Percentiles rank a stretch among this genome's conserved stretches.
phyloP scores from a whole-genome alignment of 2,329 filamentous ascomycete genomes.

The Metarhizium robertsii region DNA sequence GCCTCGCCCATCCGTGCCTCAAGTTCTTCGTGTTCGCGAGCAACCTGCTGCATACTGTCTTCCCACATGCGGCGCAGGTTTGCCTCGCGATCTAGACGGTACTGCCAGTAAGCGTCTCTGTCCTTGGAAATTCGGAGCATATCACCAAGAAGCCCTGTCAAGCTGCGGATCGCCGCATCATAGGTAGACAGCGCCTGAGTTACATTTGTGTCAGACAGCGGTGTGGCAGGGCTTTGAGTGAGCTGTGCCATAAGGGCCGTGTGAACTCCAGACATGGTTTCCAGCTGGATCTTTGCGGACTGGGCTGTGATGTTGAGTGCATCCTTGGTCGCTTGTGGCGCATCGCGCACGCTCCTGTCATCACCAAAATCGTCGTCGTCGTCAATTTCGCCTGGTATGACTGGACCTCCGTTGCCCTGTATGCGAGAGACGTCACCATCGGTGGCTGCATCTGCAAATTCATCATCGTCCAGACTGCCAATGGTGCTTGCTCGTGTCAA shows the following conservation, averaged over 20 bases:
- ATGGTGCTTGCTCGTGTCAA: constrained; percentile 32
- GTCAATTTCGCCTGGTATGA: constrained; percentile 29
- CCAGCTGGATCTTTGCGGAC: constrained; percentile 84
- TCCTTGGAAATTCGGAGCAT: constrained; percentile 87
- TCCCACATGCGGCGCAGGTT: constrained; percentile 96
- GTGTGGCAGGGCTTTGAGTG: constrained; percentile 56
- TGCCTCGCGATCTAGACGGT: constrained; percentile 80
- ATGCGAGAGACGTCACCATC: constrained; percentile 31
- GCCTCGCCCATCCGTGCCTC: constrained; percentile 82
- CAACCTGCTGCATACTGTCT: constrained; percentile 97
- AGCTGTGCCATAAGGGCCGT: constrained; percentile 65
- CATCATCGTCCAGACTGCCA: constrained; percentile 44
- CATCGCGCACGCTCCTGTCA: constrained; percentile 68
- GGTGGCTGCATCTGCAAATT: constrained; percentile 37
- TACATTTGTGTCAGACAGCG: constrained; percentile 68
- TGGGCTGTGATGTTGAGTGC: constrained; percentile 96
- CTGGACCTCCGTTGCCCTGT: constrained; percentile 24
- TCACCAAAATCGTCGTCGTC: constrained; percentile 69
- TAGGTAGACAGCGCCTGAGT: constrained; percentile 75
- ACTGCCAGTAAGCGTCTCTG: constrained; percentile 94
- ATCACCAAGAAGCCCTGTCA: constrained; percentile 77
- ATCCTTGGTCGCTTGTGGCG: constrained; percentile 71
- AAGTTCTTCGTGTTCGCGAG: constrained; percentile 83
- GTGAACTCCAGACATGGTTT: constrained; percentile 79
- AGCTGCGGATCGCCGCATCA: constrained; percentile 78